Base-by-base conservation (phyloP, 2,329 filamentous ascomycete genomes). In the Colletotrichum filicis region DNA sequence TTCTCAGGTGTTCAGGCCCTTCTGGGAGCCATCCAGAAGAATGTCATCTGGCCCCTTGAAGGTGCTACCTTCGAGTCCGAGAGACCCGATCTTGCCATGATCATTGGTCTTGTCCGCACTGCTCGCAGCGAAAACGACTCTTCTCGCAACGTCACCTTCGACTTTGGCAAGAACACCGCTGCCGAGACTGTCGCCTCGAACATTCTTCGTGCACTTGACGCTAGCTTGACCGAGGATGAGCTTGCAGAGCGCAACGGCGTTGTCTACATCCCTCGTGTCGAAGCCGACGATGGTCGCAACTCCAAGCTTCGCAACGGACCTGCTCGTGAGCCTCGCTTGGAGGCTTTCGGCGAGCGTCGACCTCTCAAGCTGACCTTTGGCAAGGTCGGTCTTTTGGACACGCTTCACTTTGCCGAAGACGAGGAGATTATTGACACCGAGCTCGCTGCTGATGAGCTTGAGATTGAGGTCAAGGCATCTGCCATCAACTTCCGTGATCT, bases 401-500 rank as follows among this genome's bases (percentile, higher is more conserved):
- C 77, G 1, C 63, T 82, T 6, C 61, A 72, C 26, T 82, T 81
- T 66, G 71, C 24, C 14, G 76, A 79, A 14, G 80, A 82, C 53
- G 74, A 75, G 19, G 60, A 74, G 7, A 68, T 75, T 37, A 63
- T 70, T 28, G 62, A 76, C 42, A 66, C 74, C 14, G 53, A 62
- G 1, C 74, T 80, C 14, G 28, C 37, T 5, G 61, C 57, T 11
- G 74, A 78, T 46, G 75, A 79, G 28, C 66, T 84, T n/a, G 79
- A 83, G 68, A 76, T 84, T 4, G 74, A 81, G 32, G 63, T 77
- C 2, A 76, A 78, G 68, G 80, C 81, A 1, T 75, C 75, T 5
- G 81, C 80, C 22, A 64, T 84, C n/a, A 83, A 83, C 61, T 83
- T 82, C 69, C 74, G 75, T 12, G 84, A 85, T 71, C 75, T 83